Evolutionary conservation across 75 land plant species (phyloP).

Genomic region (Cupressus sempervirens): DNA sequence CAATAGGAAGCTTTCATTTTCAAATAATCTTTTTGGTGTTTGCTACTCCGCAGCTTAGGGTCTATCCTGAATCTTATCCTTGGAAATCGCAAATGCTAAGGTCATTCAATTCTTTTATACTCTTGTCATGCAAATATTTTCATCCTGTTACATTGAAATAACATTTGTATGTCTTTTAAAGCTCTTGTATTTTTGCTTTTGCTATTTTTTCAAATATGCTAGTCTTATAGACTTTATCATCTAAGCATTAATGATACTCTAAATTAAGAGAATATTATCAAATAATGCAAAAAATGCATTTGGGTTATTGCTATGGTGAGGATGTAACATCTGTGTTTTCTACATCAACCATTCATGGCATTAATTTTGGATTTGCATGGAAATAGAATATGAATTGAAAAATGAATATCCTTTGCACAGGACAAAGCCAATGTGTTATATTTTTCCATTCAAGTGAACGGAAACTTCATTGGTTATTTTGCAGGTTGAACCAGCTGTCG

Average conservation of each 20-base stretch:
- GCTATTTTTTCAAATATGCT: not conserved
- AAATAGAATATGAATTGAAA: not conserved
- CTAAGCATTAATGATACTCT: not conserved
- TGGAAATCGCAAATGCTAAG: no score
- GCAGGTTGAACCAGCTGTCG: constrained; percentile 3
- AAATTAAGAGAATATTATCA: not conserved
- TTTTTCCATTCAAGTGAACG: not conserved
- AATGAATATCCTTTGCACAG: not conserved
- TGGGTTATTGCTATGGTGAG: not conserved
- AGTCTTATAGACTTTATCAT: not conserved
- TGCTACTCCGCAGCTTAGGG: no score
- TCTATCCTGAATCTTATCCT: no score
- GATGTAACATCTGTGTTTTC: not conserved
- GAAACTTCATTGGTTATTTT: not conserved
- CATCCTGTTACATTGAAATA: no score
- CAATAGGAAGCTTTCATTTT: no score
- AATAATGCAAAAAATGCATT: not conserved
- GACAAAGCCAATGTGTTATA: not conserved
- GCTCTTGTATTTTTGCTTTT: not conserved
- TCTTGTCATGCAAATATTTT: no score
- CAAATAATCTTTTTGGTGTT: no score
- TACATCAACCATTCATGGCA: not conserved
- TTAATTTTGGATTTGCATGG: not conserved
- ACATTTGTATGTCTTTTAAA: no score
- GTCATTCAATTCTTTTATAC: not conserved